Evolutionary conservation across 768 basidiomycete species (phyloP).

Genomic region (Porphyrellus cyaneotinctus): DNA sequence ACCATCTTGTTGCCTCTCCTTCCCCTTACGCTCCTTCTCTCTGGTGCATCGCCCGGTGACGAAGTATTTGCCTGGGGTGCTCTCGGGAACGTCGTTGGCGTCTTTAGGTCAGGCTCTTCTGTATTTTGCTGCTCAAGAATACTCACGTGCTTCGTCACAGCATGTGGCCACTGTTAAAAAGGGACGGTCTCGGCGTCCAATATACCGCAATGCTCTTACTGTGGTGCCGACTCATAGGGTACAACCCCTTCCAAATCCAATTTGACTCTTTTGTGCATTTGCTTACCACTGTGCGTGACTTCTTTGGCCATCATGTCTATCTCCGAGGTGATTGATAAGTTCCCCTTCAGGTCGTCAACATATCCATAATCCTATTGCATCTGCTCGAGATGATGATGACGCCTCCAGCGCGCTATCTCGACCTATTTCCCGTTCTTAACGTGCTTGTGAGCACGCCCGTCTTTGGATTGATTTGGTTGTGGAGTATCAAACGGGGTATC

Average conservation of each 20-base stretch:
- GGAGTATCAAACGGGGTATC: conserved; percentile 79
- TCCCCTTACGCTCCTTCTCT: conserved; percentile 77
- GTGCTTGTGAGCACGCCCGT: conserved; percentile 76
- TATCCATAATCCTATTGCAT: conserved; percentile 53
- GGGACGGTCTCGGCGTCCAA: conserved; percentile 72
- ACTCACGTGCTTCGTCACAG: conserved; percentile 37
- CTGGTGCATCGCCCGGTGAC: conserved; percentile 33
- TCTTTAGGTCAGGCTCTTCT: conserved; percentile 67
- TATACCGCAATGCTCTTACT: conserved; percentile 63
- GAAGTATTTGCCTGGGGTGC: conserved; percentile 29
- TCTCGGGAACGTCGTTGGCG: conserved; percentile 71
- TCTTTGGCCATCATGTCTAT: neutral
- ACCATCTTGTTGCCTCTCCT: conserved; percentile 82
- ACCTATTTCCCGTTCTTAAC: conserved; percentile 82
- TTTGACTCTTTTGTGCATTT: conserved; percentile 46
- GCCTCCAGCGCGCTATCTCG: conserved; percentile 77
- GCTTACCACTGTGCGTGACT: conserved; percentile 46
- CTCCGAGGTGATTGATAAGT: conserved; percentile 1
- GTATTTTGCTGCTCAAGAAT: neutral
- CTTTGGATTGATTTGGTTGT: conserved; percentile 81
- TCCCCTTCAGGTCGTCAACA: conserved; percentile 47
- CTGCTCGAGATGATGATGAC: conserved; percentile 54
- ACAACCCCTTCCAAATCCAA: conserved; percentile 55
- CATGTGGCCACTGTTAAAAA: conserved; percentile 88
- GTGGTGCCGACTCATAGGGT: conserved; percentile 84